Conservation (phyloP, 2,329 filamentous ascomycete species). For the Botrytis sinoallii region DNA sequence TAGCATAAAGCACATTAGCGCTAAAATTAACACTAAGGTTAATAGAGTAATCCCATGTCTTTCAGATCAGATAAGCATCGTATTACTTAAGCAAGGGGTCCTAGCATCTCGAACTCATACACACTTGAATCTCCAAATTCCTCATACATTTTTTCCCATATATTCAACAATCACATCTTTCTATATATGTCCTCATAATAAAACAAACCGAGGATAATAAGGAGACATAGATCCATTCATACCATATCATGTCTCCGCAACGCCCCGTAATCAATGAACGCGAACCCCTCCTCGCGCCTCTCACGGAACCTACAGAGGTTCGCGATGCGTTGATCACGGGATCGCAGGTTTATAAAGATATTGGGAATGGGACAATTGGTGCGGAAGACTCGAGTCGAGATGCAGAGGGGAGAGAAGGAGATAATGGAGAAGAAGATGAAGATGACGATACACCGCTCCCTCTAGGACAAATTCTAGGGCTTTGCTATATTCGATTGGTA, state of each 20-base stretch:
- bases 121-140: neutral
- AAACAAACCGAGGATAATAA: neutral
- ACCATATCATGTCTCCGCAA: neutral
- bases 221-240: neutral
- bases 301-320: neutral
- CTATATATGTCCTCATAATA: neutral
- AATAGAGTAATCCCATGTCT: neutral
- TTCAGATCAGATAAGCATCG: neutral
- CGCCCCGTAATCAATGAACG: neutral
- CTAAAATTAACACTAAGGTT: neutral
- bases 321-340: conserved; percentile 6
- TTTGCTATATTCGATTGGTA: conserved; percentile 70
- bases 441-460: conserved; percentile 51
- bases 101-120: neutral
- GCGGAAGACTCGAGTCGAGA: no score
- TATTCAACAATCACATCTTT: neutral
- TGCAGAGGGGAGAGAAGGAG: neutral
- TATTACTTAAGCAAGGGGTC: neutral
- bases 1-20: neutral
- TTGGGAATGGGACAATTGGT: neutral
- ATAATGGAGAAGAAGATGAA: neutral
- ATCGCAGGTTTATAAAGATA: neutral
- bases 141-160: no score
- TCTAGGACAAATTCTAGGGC: conserved; percentile 63
- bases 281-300: conserved; percentile 9